Base-by-base conservation (phyloP, 2,329 filamentous ascomycete species). In the Hymenotorrendiella dingleyae region DNA sequence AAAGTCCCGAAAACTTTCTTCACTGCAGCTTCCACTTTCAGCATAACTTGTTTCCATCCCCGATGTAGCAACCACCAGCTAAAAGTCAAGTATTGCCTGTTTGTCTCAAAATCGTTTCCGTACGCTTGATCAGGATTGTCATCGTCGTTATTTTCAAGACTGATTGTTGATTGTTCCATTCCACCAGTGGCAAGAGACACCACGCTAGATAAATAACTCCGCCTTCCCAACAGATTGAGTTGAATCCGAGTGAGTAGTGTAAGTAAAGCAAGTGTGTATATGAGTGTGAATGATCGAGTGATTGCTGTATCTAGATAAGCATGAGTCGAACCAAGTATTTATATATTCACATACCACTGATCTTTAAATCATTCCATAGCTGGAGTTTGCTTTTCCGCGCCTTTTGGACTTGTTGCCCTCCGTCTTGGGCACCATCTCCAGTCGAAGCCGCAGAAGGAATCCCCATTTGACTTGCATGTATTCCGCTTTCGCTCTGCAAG, bases 61-160 rank as follows among this genome's bases (percentile, higher is more conserved):
- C 80, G 80, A 66, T 98, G 91, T 36, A 98, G 72, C 35, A 98
- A 70, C 90, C 91, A 98, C 93, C 93, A 98, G 66, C 88, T 95
- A 63, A 97, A 94, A 29, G 90, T 94, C 36, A 98, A 73, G 61
- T 97, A 98, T 59, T 86, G 86, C 55, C 90, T 77, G 65, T 98
- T 98, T 24, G 89, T 94, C 64, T 96, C 90, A 54, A 95, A 96
- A 64, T 98, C 93, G 63, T 86, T 91, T 33, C 89, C 89, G 60
- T 94, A 89, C 4, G 81, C 76, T 55, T 90, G 84, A 41, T 91
- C 86, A 14, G 77, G 72, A 57, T 84, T 84, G 61, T 93, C 87
- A 61, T 96, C 90, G 61, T 96, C 91, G 58, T 94, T 82, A 64
- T 97, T 93, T 67, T 96, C 89, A 14, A 97, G 74, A 55, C 76